A percentile compares a stretch with the other conserved stretches of the same genome.
phyloP scores from a whole-genome alignment of 2,329 filamentous ascomycete genomes.

The Fusarium nygamai region DNA sequence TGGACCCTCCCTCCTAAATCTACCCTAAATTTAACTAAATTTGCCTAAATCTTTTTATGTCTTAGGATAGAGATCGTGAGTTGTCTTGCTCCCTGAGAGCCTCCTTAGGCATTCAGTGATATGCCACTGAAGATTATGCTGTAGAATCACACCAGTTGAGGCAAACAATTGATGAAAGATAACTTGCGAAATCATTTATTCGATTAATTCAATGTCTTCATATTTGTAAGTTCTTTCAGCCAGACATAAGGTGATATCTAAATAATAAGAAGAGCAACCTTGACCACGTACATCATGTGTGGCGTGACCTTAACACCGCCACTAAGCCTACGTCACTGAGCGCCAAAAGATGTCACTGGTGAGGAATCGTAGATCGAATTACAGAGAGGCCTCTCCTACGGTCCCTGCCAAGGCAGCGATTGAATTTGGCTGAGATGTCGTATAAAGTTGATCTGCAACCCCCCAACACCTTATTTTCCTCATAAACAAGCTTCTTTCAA shows the following conservation, averaged over 20 bases:
- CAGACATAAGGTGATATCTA: not conserved
- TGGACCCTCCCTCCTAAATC: not conserved
- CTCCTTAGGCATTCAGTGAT: too few species aligned
- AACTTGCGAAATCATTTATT: not conserved
- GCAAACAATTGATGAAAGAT: not conserved
- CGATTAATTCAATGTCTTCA: not conserved
- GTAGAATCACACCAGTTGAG: not conserved
- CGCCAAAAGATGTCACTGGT: slow-evolving; percentile 20
- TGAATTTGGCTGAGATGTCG: slow-evolving; percentile 13
- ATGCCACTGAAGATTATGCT: too few species aligned
- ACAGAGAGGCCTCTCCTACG: slow-evolving; percentile 24
- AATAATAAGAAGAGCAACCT: not conserved
- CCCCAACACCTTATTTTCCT: slow-evolving; percentile 35
- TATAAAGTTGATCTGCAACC: slow-evolving; percentile 38
- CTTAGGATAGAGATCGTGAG: not conserved
- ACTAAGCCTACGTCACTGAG: slow-evolving; percentile 38
- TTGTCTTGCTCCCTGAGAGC: not conserved
- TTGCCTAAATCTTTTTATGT: not conserved
- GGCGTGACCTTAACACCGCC: slow-evolving; percentile 29
- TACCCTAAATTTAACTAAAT: not conserved
- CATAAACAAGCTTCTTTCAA: slow-evolving; percentile 38
- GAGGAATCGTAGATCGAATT: slow-evolving; percentile 7
- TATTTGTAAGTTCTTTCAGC: not conserved
- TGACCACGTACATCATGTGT: not conserved
- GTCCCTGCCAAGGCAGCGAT: slow-evolving; percentile 40